phyloP scores from a whole-genome alignment of 179 eudicot genomes.

The Heliamphora pulchella region DNA sequence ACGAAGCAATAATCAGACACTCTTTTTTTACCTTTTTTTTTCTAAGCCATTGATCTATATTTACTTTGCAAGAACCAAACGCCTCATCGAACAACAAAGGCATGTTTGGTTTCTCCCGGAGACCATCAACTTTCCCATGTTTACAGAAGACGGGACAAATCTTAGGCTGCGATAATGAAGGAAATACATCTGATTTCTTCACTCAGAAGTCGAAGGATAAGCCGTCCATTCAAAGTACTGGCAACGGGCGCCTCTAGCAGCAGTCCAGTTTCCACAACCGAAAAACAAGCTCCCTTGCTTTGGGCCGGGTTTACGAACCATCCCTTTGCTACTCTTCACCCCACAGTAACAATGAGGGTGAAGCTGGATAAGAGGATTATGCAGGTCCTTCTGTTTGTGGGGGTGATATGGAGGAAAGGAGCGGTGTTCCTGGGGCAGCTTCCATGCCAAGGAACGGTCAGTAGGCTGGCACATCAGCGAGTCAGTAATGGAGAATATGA shows the following conservation, averaged over 20 bases:
- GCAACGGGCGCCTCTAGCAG: conserved; percentile 68
- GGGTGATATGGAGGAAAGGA: conserved; percentile 29
- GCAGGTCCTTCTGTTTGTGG: conserved; percentile 28
- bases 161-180: conserved; percentile 12
- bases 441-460: conserved; percentile 30
- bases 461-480: conserved; percentile 35
- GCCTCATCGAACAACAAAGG: conserved; percentile 12
- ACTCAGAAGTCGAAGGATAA: conserved; percentile 9
- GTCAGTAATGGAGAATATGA: conserved; percentile 62
- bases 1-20: not conserved
- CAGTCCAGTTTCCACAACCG: conserved; percentile 84
- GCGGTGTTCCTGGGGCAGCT: conserved; percentile 26
- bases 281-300: conserved; percentile 66
- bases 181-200: conserved; percentile 15
- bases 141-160: conserved; percentile 15
- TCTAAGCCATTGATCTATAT: conserved; percentile 13
- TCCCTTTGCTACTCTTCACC: conserved; percentile 53
- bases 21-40: not conserved
- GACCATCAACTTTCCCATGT: conserved; percentile 5
- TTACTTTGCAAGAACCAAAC: conserved; percentile 16
- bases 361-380: conserved; percentile 20
- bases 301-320: conserved; percentile 60
- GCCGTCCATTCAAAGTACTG: conserved; percentile 62
- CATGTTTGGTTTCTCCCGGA: conserved; percentile 11
- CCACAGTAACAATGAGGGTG: conserved; percentile 66